phyloP scores from a whole-genome alignment of 345 rosid species.

The Arabis alpina region DNA sequence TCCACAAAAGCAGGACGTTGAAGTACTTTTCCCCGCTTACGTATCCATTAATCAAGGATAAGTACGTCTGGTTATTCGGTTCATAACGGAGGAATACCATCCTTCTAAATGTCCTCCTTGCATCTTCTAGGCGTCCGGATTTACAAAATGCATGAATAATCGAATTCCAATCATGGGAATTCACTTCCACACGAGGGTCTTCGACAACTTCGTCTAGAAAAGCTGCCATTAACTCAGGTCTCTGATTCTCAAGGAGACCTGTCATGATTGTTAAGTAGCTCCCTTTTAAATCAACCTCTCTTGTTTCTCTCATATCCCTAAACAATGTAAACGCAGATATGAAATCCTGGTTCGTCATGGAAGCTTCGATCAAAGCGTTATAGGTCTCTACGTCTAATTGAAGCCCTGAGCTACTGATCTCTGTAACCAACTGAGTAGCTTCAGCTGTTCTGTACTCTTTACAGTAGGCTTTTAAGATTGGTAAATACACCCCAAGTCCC shows the following conservation, averaged over 20 bases:
- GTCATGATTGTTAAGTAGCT: constrained; percentile 91
- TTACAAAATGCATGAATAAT: constrained; percentile 95
- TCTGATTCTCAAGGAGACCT: constrained; percentile 75
- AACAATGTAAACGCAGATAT: constrained; percentile 87
- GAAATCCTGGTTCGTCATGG: constrained; percentile 91
- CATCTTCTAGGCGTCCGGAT: constrained; percentile 84
- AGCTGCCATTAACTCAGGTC: constrained; percentile 91
- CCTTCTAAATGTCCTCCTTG: constrained; percentile 86
- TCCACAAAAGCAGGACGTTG: constrained; percentile 74
- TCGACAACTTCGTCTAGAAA: constrained; percentile 89
- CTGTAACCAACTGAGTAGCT: constrained; percentile 89
- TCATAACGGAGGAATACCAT: constrained; percentile 79
- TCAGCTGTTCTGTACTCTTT: constrained; percentile 83
- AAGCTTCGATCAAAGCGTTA: constrained; percentile 75
- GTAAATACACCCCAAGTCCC: constrained; percentile 83
- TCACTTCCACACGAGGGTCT: constrained; percentile 86
- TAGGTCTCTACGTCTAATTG: constrained; percentile 65
- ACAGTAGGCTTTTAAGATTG: constrained; percentile 81
- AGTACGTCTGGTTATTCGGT: constrained; percentile 86
- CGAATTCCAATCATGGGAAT: constrained; percentile 96
- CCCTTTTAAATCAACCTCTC: constrained; percentile 63
- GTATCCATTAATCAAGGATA: constrained; percentile 81
- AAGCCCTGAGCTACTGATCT: constrained; percentile 72
- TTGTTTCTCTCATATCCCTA: constrained; percentile 86
- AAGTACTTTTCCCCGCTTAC: constrained; percentile 82